These are phyloP conservation scores for Blepharisma japonicum DNA, from an alignment of 73 alveolate genomes.

Conservation along the genomic window DNA sequence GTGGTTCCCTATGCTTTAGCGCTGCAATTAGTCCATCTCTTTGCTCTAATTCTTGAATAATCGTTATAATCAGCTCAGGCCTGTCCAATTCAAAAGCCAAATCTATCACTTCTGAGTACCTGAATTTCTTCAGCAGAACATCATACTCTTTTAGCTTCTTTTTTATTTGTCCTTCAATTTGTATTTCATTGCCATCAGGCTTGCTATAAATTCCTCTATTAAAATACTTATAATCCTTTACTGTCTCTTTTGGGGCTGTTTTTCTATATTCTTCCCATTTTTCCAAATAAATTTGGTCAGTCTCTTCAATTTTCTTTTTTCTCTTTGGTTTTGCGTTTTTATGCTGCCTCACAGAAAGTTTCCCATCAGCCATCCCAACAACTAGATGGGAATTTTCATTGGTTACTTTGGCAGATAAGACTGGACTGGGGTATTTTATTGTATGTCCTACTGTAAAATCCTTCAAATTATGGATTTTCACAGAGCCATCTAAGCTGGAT, in stretches of 20 bases:
- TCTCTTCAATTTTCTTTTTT: not conserved
- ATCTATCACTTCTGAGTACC: constrained; percentile 28
- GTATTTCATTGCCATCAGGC: constrained; percentile 30
- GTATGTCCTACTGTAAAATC: not conserved
- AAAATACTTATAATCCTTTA: constrained; percentile 32
- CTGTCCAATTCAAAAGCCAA: constrained; percentile 34
- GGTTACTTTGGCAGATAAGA: constrained; percentile 7
- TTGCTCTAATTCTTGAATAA: constrained; percentile 31
- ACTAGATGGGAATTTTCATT: not conserved
- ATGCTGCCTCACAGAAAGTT: constrained; percentile 21
- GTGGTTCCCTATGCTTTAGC: constrained; percentile 23
- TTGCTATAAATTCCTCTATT: constrained; percentile 36
- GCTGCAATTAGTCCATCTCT: constrained; percentile 34
- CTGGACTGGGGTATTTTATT: constrained; percentile 18
- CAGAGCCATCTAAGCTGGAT: not conserved
- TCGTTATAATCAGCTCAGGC: constrained; percentile 26
- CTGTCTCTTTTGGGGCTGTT: constrained; percentile 32
- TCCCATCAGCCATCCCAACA: constrained; percentile 30
- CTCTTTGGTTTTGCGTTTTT: not conserved
- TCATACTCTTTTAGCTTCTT: constrained; percentile 35
- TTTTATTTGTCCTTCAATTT: constrained; percentile 8
- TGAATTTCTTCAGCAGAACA: constrained; percentile 30
- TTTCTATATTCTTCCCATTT: constrained; percentile 14
- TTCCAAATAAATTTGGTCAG: not conserved
- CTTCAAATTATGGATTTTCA: constrained; percentile 11